Conservation (phyloP, 2,329 filamentous ascomycete species). For the Aspergillus sp. region DNA sequence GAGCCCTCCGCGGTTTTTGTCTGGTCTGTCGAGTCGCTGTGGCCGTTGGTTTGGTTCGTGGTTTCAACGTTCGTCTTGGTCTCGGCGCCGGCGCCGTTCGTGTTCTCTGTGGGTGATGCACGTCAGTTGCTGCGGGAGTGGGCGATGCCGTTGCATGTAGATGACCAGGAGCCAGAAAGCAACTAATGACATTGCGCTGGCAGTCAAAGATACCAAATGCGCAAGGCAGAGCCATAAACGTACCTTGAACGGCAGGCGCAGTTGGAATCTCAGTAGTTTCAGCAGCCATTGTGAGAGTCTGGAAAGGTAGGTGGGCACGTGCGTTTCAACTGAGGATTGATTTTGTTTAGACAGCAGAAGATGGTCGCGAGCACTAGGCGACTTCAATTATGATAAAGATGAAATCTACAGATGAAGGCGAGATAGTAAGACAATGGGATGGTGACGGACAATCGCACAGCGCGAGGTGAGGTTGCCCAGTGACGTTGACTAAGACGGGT, state of each 20-base stretch:
- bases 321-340: conserved; percentile 1
- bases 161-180: neutral
- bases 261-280: conserved; percentile 10
- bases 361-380: conserved; percentile 10
- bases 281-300: conserved; percentile 21
- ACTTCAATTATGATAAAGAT: conserved; percentile 6
- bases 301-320: conserved; percentile 10
- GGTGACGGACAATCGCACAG: conserved; percentile 11
- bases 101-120: conserved; percentile 4
- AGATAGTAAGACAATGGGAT: conserved; percentile 4
- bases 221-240: conserved; percentile 4
- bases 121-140: neutral
- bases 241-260: conserved; percentile 17
- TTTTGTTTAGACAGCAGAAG: conserved; percentile 1
- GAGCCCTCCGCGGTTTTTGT: conserved; percentile 5
- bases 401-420: conserved; percentile 4
- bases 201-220: neutral
- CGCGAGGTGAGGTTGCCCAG: conserved; percentile 26
- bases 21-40: conserved; percentile 3
- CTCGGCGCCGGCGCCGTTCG: conserved; percentile 6
- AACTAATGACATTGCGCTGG: no score
- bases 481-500: conserved; percentile 27
- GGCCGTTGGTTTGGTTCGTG: conserved; percentile 5
- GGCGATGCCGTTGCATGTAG: neutral
- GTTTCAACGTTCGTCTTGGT: conserved; percentile 1